These are phyloP conservation scores for Aureobasidium sp. DNA, from an alignment of 2,329 filamentous ascomycete genomes.

Conservation along the genomic window DNA sequence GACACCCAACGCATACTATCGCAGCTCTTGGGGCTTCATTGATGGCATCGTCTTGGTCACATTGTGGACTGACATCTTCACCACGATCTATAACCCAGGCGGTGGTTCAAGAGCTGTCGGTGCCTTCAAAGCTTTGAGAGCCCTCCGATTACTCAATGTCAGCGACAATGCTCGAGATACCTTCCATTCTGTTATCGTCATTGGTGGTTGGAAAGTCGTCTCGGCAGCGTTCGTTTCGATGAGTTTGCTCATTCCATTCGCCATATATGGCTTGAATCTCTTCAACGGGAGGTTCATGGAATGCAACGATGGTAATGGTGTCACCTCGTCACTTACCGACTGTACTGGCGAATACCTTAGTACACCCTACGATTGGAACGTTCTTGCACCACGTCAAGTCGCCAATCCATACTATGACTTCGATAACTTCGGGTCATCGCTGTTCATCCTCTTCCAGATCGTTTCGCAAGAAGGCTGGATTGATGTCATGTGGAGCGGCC, in stretches of 20 bases:
- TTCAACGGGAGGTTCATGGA: slow-evolving; percentile 73
- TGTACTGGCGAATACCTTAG: slow-evolving; percentile 80
- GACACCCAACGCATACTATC: slow-evolving; percentile 94
- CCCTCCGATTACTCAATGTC: slow-evolving; percentile 83
- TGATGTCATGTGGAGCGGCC: slow-evolving; percentile 78
- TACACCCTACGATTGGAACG: slow-evolving; percentile 72
- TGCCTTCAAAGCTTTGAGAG: slow-evolving; percentile 92
- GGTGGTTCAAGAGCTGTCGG: slow-evolving; percentile 84
- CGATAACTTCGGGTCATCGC: slow-evolving; percentile 84
- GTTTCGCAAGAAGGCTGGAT: slow-evolving; percentile 98
- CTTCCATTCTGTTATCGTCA: slow-evolving; percentile 91
- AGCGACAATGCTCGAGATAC: slow-evolving; percentile 93
- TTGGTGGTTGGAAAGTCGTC: slow-evolving; percentile 89
- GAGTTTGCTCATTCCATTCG: slow-evolving; percentile 89
- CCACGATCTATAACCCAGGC: slow-evolving; percentile 71
- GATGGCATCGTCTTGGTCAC: slow-evolving; percentile 87
- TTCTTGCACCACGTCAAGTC: slow-evolving; percentile 74
- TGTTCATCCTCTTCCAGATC: slow-evolving; percentile 97
- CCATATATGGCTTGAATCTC: slow-evolving; percentile 88
- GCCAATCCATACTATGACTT: slow-evolving; percentile 83
- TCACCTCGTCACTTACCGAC: slow-evolving; percentile 52
- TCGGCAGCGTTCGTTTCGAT: slow-evolving; percentile 89
- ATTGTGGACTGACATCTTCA: slow-evolving; percentile 88
- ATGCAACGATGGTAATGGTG: slow-evolving; percentile 67
- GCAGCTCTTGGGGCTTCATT: slow-evolving; percentile 94